A percentile compares a stretch with the other conserved stretches of the same genome.
phyloP scores from a whole-genome alignment of 768 basidiomycete genomes.

The Lactarius psammicola region DNA sequence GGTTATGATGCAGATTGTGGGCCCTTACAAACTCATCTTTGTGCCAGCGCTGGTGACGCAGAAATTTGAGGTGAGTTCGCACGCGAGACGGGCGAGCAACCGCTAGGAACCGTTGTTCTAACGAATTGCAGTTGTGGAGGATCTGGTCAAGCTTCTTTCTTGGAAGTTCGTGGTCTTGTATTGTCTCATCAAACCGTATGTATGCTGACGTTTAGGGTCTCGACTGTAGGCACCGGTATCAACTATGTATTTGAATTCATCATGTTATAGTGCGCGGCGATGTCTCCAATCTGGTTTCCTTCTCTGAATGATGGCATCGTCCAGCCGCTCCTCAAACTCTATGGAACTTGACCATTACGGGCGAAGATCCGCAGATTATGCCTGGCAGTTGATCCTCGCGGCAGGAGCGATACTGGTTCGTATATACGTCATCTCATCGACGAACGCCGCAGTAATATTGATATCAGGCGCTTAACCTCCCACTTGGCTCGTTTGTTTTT shows the following conservation, averaged over 20 bases:
- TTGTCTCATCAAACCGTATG: neutral
- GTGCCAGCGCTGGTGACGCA: conserved; percentile 43
- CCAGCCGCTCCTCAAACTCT: conserved; percentile 61
- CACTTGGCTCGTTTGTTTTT: conserved; percentile 56
- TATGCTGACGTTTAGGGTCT: neutral
- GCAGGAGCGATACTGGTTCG: conserved; percentile 55
- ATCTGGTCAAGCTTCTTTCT: conserved; percentile 71
- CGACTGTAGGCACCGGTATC: conserved; percentile 46
- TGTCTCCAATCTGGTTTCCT: neutral
- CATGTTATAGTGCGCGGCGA: conserved; percentile 63
- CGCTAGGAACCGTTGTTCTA: neutral
- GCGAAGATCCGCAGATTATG: conserved; percentile 67
- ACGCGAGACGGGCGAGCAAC: neutral
- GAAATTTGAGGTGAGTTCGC: conserved; percentile 52
- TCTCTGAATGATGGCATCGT: conserved; percentile 5
- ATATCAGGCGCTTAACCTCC: conserved; percentile 54
- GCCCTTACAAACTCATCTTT: conserved; percentile 56
- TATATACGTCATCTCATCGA: neutral
- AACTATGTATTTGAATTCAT: conserved; percentile 62
- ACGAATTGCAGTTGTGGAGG: conserved; percentile 60
- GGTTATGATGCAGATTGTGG: conserved; percentile 52
- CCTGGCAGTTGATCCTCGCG: conserved; percentile 67
- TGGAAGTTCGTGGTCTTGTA: conserved; percentile 44
- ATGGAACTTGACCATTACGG: conserved; percentile 62
- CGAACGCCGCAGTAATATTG: neutral